Conservation (phyloP, 257 asterid genomes). For the Cynanchum wilfordii region DNA sequence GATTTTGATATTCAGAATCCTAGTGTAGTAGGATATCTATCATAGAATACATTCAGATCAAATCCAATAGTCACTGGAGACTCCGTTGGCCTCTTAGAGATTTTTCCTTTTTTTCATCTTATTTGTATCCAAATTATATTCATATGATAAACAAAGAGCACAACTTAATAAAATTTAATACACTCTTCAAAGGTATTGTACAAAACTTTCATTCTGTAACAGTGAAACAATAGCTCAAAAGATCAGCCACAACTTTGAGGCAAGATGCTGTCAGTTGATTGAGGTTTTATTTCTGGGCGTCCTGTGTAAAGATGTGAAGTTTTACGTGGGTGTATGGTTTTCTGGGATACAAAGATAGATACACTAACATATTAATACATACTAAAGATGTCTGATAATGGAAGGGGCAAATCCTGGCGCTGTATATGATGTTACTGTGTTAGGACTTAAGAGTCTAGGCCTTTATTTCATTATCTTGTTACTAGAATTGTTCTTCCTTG, state of each 20-base stretch:
- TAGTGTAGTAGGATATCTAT: neutral
- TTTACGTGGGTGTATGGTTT: neutral
- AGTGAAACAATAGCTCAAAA: neutral
- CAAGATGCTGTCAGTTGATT: neutral
- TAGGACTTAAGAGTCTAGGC: neutral
- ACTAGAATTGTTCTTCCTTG: neutral
- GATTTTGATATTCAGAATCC: neutral
- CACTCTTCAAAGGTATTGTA: no score
- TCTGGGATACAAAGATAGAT: neutral
- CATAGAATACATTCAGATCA: neutral
- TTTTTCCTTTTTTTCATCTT: neutral
- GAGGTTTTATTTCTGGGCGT: neutral
- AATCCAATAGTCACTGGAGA: neutral
- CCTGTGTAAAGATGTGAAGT: neutral
- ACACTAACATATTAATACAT: neutral
- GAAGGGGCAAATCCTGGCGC: neutral
- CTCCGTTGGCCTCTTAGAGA: neutral
- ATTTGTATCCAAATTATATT: neutral
- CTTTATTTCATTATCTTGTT: neutral
- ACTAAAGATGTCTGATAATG: constrained; percentile 2
- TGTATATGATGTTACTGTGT: neutral
- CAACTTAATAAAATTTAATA: no score
- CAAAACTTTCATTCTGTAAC: neutral
- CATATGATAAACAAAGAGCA: neutral
- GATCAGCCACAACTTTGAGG: no score